phyloP scores from a whole-genome alignment of 805 yeast genomes.

The Yueomyces sp. region DNA sequence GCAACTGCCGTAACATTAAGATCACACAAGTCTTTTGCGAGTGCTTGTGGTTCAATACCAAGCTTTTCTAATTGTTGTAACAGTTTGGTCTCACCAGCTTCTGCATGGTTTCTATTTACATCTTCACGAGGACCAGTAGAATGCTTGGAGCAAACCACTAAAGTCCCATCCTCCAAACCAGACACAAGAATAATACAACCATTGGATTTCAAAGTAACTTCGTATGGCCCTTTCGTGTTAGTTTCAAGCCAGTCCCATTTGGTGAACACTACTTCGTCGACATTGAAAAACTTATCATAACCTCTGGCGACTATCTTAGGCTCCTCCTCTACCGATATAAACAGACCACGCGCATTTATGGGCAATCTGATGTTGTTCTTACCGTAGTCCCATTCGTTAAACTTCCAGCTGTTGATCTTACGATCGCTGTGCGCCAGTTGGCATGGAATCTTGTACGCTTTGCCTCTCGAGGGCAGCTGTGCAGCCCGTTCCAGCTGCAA shows the following conservation, averaged over 20 bases:
- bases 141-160: constrained; percentile 85
- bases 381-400: constrained; percentile 81
- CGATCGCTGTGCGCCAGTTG: constrained; percentile 14
- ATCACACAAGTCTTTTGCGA: constrained; percentile 42
- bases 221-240: constrained; percentile 62
- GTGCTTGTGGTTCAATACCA: constrained; percentile 30
- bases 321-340: constrained; percentile 30
- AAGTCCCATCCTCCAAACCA: constrained; percentile 60
- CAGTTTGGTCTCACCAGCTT: constrained; percentile 51
- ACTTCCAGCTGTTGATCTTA: constrained; percentile 50
- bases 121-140: constrained; percentile 61
- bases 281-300: constrained; percentile 86
- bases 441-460: constrained; percentile 18
- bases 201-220: constrained; percentile 73
- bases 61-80: constrained; percentile 33
- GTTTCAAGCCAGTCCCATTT: constrained; percentile 32
- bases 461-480: constrained; percentile 19
- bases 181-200: constrained; percentile 85
- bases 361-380: constrained; percentile 45
- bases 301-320: constrained; percentile 62
- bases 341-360: constrained; percentile 71
- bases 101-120: constrained; percentile 53
- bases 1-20: constrained; percentile 71
- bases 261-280: constrained; percentile 49
- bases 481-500: constrained; percentile 12